Base-by-base conservation (phyloP, 2,329 filamentous ascomycete species). In the Boeremia lycopersici region DNA sequence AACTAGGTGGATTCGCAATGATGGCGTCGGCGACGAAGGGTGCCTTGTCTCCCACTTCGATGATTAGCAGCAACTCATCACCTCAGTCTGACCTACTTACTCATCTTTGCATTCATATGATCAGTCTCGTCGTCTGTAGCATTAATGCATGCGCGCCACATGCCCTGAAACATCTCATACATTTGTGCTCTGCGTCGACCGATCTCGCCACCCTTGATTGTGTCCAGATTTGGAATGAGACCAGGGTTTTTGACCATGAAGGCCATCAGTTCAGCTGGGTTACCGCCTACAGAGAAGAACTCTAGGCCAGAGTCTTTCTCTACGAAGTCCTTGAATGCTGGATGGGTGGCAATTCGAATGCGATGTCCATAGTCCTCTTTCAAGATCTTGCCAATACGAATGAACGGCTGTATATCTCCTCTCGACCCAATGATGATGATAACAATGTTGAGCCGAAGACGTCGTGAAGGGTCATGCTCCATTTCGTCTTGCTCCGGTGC, bases 191-290 rank as follows among this genome's bases (percentile, higher is more conserved):
- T 79, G 28, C 89, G 79, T 23, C 81, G 79, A 0, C 86, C 84
- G 53, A 93, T 87, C 61, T 93, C 90, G 3, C 90, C 90, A 1
- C 86, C 84, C 58, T 85, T 87, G 50, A 93, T 83, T 0, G 88
- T 88, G 58, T 90, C 85, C 23, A 93, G 77, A 1, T 83, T 88
- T 0, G 90, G 90, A 2, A 95, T 89, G 72, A 93, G 80, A 4
- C 89, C 89, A 0, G 81, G 89, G 65, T 93, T 92, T 76, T 91
- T 91, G 30, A 93, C 89, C 90, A 95, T 93, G 72, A 92, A 93
- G 0, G 89, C 87, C 90, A 93, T 93, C 1, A 95, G 78, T 72
- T 93, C 89, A 0, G 87, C 85, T 2, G 90, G 90, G 63, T 93
- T 87, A 1, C 90, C 90, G 1, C 90, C 90, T 2, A 93, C 84